Percentiles rank a stretch among this genome's conserved stretches.
phyloP scores from a whole-genome alignment of 768 basidiomycete species.

The Serendipita sp. region DNA sequence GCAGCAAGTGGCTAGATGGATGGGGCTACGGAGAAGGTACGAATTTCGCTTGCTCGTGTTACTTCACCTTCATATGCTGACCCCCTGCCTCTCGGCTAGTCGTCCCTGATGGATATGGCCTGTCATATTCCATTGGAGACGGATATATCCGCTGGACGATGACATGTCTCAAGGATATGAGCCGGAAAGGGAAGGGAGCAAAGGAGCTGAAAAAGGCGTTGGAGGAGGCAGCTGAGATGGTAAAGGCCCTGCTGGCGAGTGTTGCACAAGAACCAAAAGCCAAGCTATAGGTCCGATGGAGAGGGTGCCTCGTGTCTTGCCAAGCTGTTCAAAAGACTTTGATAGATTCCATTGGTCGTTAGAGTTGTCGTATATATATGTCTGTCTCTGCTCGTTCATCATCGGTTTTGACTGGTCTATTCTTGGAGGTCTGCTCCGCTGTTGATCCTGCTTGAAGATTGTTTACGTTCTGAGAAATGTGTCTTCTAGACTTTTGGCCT shows the following conservation, averaged over 20 bases:
- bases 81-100: neutral
- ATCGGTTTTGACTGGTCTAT: too few species aligned
- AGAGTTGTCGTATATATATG: too few species aligned
- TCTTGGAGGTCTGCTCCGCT: too few species aligned
- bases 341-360: too few species aligned
- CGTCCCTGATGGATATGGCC: constrained; percentile 79
- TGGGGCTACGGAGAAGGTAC: constrained; percentile 96
- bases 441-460: too few species aligned
- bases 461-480: too few species aligned
- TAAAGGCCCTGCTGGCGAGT: neutral
- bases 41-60: constrained; percentile 13
- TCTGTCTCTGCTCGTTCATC: too few species aligned
- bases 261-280: neutral
- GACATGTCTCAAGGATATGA: constrained; percentile 42
- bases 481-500: too few species aligned
- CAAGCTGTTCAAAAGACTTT: too few species aligned
- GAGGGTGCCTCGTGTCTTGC: too few species aligned
- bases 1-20: constrained; percentile 66
- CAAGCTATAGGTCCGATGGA: neutral
- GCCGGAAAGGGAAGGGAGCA: neutral
- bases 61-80: neutral
- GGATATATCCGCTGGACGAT: constrained; percentile 81
- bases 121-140: constrained; percentile 80
- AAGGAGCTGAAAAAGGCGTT: constrained; percentile 8
- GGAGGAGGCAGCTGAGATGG: constrained; percentile 5